Evolutionary conservation across 176 grass and related monocot genomes (phyloP), one percentile per base, ranked within the genome.

Genomic region (Urochloa ruziziensis): DNA sequence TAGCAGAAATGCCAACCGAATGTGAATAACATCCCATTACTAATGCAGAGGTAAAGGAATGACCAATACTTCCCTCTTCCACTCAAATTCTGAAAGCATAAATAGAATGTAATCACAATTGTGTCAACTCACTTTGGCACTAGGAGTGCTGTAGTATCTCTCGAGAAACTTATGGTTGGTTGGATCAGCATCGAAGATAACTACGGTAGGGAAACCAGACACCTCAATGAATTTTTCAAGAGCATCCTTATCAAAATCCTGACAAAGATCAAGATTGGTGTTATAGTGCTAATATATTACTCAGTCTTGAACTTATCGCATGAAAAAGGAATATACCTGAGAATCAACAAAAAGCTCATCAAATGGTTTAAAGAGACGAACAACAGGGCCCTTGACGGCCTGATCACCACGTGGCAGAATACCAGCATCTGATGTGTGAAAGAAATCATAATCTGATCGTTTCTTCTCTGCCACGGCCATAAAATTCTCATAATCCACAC

Each of bases 311-410:
- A 42, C 4, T 44, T 74, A 25, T 52, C 17, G 63, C 77, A 80
- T 44, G 5, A 77, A 68, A 48, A 68, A 68, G 48, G 24, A 11
- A 80, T 48, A n/a, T 86, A 99, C 93, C 83, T 84, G 75, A 6
- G 79, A 96, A 90, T 99, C 93, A 6, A 77, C 93, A 83, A 94
- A 94, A 27, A 96, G 88, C 63, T 99, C 96, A 49, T 99, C 96
- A 8, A 99, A 99, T 44, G 96, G 93, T 62, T 99, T 99, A 77
- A 99, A 96, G 34, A 99, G 87, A 42, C 89, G 87, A 86, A 99
- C 77, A 53, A 92, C 43, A 52, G 96, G 96, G 4, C 57, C 87
- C 42, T 84, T 83, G 29, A 89, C 14, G 18, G 78, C 40, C 8
- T 40, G 71, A 77, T 96, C 77, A n/a, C 96, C 96, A 62, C 30